Conservation (phyloP, 2,329 filamentous ascomycete species). For the Canariomyces notabilis region DNA sequence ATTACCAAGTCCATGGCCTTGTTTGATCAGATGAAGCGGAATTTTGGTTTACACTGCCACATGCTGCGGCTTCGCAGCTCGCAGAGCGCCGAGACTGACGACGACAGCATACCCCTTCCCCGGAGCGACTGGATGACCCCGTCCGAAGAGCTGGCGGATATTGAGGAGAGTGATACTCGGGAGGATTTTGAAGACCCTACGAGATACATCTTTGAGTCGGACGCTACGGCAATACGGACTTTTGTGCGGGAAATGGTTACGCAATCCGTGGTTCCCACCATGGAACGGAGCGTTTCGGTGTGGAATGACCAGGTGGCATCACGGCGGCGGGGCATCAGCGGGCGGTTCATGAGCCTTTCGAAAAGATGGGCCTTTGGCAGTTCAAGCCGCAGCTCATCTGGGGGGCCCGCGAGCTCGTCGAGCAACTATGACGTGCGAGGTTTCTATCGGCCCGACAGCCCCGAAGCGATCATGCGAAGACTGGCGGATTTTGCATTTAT, state of each 20-base stretch:
- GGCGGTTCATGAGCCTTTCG: slow-evolving; percentile 90
- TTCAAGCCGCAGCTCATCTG: slow-evolving; percentile 55
- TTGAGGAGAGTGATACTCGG: slow-evolving; percentile 61
- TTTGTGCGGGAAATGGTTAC: slow-evolving; percentile 94
- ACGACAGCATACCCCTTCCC: slow-evolving; percentile 79
- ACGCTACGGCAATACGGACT: slow-evolving; percentile 78
- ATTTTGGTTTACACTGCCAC: slow-evolving; percentile 93
- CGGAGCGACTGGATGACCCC: slow-evolving; percentile 86
- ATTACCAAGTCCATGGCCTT: slow-evolving; percentile 82
- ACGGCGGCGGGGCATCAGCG: slow-evolving; percentile 77
- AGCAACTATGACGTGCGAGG: slow-evolving; percentile 74
- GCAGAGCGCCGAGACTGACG: slow-evolving; percentile 82
- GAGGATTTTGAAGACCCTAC: slow-evolving; percentile 68
- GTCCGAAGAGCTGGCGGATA: slow-evolving; percentile 72
- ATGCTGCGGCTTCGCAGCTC: slow-evolving; percentile 78
- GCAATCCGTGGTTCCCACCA: slow-evolving; percentile 89
- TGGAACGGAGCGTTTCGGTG: slow-evolving; percentile 84
- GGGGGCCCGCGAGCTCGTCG: slow-evolving; percentile 44
- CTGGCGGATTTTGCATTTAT: slow-evolving; percentile 95
- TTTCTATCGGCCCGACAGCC: slow-evolving; percentile 76
- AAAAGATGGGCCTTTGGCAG: slow-evolving; percentile 84
- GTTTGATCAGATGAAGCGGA: slow-evolving; percentile 99
- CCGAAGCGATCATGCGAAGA: slow-evolving; percentile 89
- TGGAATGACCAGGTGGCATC: slow-evolving; percentile 99
- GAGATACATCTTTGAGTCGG: slow-evolving; percentile 84